A percentile compares a stretch with the other conserved stretches of the same genome.
Evolutionary conservation across 192 early-diverging fungal genomes (phyloP).

Genomic region (Chytriomyces hyalinus): DNA sequence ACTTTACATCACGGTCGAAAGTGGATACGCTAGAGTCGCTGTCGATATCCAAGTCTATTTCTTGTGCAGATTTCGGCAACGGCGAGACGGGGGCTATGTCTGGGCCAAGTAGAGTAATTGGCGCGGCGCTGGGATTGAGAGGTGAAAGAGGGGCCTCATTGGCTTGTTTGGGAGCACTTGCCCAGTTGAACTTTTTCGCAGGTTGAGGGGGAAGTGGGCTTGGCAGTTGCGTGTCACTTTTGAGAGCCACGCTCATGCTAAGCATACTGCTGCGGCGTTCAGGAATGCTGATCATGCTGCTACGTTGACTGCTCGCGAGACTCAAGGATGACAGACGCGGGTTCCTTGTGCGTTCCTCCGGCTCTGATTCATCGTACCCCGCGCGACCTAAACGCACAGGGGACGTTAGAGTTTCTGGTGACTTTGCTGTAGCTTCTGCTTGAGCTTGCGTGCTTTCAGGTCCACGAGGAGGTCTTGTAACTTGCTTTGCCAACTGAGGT

Average conservation of each 20-base stretch:
- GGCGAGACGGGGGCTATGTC: no score
- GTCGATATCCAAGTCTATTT: no score
- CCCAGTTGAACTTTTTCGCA: constrained; percentile 2
- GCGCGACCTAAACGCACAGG: not conserved
- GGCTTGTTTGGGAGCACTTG: not conserved
- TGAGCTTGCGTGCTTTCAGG: not conserved
- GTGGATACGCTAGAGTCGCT: no score
- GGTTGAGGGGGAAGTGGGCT: not conserved
- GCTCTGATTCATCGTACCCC: not conserved
- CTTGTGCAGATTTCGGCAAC: no score
- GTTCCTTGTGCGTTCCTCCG: not conserved
- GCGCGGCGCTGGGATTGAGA: no score
- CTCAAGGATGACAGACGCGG: not conserved
- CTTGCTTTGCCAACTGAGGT: not conserved
- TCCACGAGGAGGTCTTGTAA: not conserved
- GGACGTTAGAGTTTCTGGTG: not conserved
- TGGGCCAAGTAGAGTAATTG: no score
- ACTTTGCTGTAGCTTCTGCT: not conserved
- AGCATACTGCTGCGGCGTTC: not conserved
- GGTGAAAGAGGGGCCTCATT: no score
- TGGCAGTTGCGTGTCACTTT: not conserved
- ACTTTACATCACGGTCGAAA: no score
- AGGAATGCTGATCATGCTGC: not conserved
- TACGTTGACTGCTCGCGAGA: not conserved
- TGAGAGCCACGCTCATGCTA: not conserved